These are phyloP conservation scores for Wickerhamomyces xylosicus DNA, from an alignment of 805 yeast genomes.

Conservation along the genomic window DNA sequence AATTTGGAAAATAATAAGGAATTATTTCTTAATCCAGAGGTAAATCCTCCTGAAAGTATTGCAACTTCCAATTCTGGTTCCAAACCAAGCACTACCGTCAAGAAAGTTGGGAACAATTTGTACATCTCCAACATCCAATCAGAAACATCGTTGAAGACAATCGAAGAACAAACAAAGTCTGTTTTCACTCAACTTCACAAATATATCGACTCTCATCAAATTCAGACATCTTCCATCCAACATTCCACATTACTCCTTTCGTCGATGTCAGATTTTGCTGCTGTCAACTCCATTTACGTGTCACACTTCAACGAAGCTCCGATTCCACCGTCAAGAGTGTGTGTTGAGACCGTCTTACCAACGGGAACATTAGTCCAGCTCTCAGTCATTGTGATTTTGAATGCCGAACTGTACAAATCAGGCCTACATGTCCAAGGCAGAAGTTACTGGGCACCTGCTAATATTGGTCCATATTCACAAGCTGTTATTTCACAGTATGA, in stretches of 20 bases:
- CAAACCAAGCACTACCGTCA: constrained; percentile 3
- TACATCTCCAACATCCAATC: constrained; percentile 33
- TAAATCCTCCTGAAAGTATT: neutral
- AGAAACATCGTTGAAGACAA: constrained; percentile 6
- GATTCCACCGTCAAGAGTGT: constrained; percentile 82
- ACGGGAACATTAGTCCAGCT: constrained; percentile 33
- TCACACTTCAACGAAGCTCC: constrained; percentile 39
- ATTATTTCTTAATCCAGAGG: no score
- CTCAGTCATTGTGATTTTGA: constrained; percentile 43
- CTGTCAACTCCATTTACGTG: constrained; percentile 53
- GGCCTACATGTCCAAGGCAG: constrained; percentile 90
- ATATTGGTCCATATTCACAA: constrained; percentile 96
- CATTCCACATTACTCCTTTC: constrained; percentile 49
- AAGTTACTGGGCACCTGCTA: constrained; percentile 98
- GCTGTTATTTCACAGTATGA: constrained; percentile 38
- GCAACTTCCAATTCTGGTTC: neutral
- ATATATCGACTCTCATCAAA: constrained; percentile 21
- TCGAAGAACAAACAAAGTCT: constrained; percentile 36
- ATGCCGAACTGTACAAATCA: constrained; percentile 25
- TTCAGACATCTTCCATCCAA: constrained; percentile 39
- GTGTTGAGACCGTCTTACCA: constrained; percentile 55
- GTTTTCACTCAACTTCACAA: constrained; percentile 35
- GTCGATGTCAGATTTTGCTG: constrained; percentile 55
- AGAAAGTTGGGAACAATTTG: constrained; percentile 20
- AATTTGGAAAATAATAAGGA: neutral